Percentiles rank a stretch among this genome's conserved stretches.
Conservation (phyloP, 345 rosid genomes). For the Citrus glauca region DNA sequence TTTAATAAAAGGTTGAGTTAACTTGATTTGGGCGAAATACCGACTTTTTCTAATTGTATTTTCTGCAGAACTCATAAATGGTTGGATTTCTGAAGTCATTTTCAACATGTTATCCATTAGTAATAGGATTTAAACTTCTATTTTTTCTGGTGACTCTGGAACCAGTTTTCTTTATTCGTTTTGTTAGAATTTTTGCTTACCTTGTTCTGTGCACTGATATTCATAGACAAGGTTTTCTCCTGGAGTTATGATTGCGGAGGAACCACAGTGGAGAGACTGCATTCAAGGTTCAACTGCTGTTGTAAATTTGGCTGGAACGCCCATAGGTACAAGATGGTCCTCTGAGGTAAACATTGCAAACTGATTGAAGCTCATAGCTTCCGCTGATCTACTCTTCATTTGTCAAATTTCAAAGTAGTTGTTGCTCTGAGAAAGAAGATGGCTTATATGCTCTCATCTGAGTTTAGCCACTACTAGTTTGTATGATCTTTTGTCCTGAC, state of each 20-base stretch:
- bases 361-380: neutral
- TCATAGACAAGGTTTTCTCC: conserved; percentile 67
- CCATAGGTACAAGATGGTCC: conserved; percentile 94
- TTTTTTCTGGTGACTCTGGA: neutral
- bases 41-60: neutral
- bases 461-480: neutral
- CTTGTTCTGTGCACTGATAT: conserved; percentile 10
- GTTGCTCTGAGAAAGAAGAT: neutral
- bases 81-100: neutral
- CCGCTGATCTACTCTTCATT: neutral
- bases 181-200: neutral
- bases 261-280: conserved; percentile 67
- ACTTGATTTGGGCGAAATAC: neutral
- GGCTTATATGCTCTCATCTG: neutral
- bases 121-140: neutral
- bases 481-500: neutral
- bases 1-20: neutral
- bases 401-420: neutral
- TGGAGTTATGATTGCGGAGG: conserved; percentile 68
- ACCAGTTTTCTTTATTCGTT: neutral
- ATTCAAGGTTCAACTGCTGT: conserved; percentile 78
- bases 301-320: conserved; percentile 90
- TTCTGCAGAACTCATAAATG: neutral
- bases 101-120: neutral
- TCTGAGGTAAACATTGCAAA: conserved; percentile 52